A percentile compares a stretch with the other conserved stretches of the same genome.
phyloP scores from a whole-genome alignment of 2,329 filamentous ascomycete species.

The Pyrenophora graminea region DNA sequence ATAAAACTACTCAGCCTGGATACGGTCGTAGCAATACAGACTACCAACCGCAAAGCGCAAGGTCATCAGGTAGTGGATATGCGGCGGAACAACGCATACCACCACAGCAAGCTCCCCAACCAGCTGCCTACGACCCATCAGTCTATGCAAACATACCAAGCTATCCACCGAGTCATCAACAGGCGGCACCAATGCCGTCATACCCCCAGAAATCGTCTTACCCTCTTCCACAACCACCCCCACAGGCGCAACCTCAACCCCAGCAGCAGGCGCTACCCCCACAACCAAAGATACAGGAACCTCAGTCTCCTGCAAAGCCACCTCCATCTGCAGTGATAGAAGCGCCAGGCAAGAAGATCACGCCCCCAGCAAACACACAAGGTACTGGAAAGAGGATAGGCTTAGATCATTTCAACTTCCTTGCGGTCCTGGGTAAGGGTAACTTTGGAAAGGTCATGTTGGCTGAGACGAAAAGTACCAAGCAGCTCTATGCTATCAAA shows the following conservation, averaged over 20 bases:
- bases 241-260: conserved; percentile 55
- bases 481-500: conserved; percentile 96
- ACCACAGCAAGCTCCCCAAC: conserved; percentile 52
- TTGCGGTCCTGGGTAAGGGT: conserved; percentile 96
- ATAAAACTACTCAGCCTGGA: conserved; percentile 47
- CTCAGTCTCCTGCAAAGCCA: conserved; percentile 37
- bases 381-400: conserved; percentile 86
- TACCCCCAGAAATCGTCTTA: conserved; percentile 44
- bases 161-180: conserved; percentile 42
- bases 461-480: conserved; percentile 90
- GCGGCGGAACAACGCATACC: conserved; percentile 47
- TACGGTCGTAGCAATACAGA: conserved; percentile 54
- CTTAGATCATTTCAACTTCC: conserved; percentile 98
- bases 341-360: conserved; percentile 57
- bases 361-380: conserved; percentile 69
- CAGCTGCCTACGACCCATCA: conserved; percentile 74
- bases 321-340: conserved; percentile 40
- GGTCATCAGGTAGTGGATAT: conserved; percentile 42
- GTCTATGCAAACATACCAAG: conserved; percentile 65
- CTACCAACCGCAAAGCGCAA: conserved; percentile 40
- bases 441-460: conserved; percentile 99
- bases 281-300: conserved; percentile 41
- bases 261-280: conserved; percentile 55
- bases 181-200: conserved; percentile 33
- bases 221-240: conserved; percentile 48